phyloP scores from a whole-genome alignment of 2,329 filamentous ascomycete genomes.

The Colletotrichum costaricense region DNA sequence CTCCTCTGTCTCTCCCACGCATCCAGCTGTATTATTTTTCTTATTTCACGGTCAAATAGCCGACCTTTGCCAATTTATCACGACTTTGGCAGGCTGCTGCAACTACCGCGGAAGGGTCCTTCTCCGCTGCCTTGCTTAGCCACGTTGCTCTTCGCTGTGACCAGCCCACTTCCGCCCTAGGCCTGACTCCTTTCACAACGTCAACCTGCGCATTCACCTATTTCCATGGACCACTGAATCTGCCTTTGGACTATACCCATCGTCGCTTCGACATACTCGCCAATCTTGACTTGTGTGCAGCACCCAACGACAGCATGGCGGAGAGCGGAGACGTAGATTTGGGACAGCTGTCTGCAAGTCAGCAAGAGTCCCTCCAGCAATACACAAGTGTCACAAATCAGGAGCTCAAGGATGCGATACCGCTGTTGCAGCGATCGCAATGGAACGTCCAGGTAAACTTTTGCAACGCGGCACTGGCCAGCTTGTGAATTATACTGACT shows the following conservation, averaged over 20 bases:
- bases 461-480: not conserved
- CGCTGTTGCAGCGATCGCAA: slow-evolving; percentile 85
- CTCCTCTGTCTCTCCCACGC: not conserved
- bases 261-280: not conserved
- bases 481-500: not conserved
- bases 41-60: not conserved
- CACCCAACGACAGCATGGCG: slow-evolving; percentile 47
- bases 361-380: slow-evolving; percentile 88
- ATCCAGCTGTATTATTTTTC: too few species aligned
- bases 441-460: slow-evolving; percentile 89
- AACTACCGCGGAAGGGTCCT: not conserved
- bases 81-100: not conserved
- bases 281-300: not conserved
- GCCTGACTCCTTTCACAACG: not conserved
- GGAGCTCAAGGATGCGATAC: slow-evolving; percentile 78
- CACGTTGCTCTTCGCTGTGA: not conserved
- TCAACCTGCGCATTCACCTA: not conserved
- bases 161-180: not conserved
- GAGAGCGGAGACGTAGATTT: slow-evolving; percentile 65
- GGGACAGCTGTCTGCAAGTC: slow-evolving; percentile 77
- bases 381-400: slow-evolving; percentile 91
- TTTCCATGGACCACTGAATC: slow-evolving; percentile 9
- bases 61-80: not conserved
- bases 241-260: not conserved
- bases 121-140: not conserved